Base-by-base conservation (phyloP, 176 grass and related monocot genomes). In the Dendrocalamus sinicus region DNA sequence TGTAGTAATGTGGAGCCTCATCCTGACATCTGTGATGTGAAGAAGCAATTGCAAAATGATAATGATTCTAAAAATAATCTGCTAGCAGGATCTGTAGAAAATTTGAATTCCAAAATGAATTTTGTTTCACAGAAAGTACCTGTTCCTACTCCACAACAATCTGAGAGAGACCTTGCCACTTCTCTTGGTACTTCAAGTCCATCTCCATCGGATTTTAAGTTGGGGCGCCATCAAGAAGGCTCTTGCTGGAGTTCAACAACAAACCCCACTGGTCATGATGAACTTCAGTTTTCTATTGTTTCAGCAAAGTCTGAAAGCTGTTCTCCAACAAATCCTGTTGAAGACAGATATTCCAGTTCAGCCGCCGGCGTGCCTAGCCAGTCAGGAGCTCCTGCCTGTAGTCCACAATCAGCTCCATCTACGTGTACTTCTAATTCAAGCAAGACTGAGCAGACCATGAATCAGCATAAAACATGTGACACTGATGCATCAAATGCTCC, bases 1-100 rank as follows among this genome's bases (percentile, higher is more conserved):
- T 12, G 12, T 70, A 84, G 50, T 89, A 81, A 80, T 77, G 81
- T 70, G 46, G 69, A 84, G 24, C 64, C 17, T 39, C 30, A 83
- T 78, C 73, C 82, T 89, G 93, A 85, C 12, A 39, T 37, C 51
- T 83, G 43, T 73, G 77, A 43, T 82, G 75, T 2, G 20, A 87
- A 82, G 86, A 82, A 88, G 51, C 88, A 95, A 70, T 75, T 86
- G 70, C 87, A 76, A 79, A 89, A 75, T 70, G 72, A 83, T 80
- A 91, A 78, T 77, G 72, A 83, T 73, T 85, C 86, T 70, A 81
- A 79, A 73, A 51, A 83, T 83, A 87, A 80, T 75, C 23, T 39
- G 23, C 74, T 54, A 82, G 74, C 48, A 52, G 73, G 82, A 84
- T 73, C 87, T 76, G 81, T 69, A 32, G 79, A 68, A 88, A 76